Evolutionary conservation across 768 basidiomycete species (phyloP).

Genomic region (Sistotremastrum niveocremeum): DNA sequence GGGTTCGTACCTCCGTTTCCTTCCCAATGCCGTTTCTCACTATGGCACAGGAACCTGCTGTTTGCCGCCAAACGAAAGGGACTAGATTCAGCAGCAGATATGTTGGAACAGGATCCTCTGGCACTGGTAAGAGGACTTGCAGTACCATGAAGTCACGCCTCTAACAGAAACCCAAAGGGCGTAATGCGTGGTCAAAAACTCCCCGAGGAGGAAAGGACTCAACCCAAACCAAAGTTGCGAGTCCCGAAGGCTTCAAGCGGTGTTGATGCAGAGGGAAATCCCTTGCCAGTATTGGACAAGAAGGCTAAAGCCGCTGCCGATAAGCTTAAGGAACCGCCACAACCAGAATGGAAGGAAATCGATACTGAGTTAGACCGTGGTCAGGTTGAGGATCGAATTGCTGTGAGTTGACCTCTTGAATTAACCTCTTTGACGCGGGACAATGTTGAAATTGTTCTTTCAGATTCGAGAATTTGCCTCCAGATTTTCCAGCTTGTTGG

Average conservation of each 20-base stretch:
- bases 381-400: constrained; percentile 45
- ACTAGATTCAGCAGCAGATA: constrained; percentile 24
- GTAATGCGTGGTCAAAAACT: constrained; percentile 15
- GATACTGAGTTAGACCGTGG: constrained; percentile 27
- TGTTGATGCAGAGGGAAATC: too few relatives aligned
- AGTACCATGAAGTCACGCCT: neutral
- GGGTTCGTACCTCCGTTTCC: constrained; percentile 30
- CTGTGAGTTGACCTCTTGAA: constrained; percentile 2
- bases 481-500: constrained; percentile 43
- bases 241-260: too few relatives aligned
- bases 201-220: neutral
- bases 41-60: constrained; percentile 22
- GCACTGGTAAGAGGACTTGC: constrained; percentile 15
- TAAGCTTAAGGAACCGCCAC: constrained; percentile 26
- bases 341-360: constrained; percentile 41
- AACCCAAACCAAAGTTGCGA: too few relatives aligned
- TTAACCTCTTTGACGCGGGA: neutral
- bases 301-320: constrained; percentile 15
- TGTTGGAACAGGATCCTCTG: constrained; percentile 20
- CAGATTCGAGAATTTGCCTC: constrained; percentile 63
- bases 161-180: constrained; percentile 9
- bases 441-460: neutral
- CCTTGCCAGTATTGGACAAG: constrained; percentile 2
- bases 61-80: constrained; percentile 24
- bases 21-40: neutral